A percentile compares a stretch with the other conserved stretches of the same genome.
Evolutionary conservation across 2,329 filamentous ascomycete genomes (phyloP).

Genomic region (Rasamsonia emersonii): DNA sequence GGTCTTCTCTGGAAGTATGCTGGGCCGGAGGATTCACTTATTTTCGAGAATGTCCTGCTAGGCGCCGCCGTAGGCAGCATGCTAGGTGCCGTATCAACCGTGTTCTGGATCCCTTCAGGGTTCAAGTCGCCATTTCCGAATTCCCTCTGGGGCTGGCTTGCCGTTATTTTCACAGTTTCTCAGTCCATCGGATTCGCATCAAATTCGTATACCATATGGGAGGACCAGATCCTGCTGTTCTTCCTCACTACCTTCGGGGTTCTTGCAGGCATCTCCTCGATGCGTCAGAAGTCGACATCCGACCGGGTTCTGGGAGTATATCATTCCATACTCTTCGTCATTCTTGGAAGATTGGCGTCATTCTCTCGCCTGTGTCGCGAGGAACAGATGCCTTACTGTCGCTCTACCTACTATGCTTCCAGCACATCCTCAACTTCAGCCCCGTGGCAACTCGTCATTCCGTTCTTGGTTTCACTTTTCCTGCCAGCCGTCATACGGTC

Average conservation of each 20-base stretch:
- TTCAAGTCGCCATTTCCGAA: constrained; percentile 53
- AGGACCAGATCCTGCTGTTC: constrained; percentile 88
- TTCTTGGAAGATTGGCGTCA: constrained; percentile 70
- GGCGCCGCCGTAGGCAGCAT: constrained; percentile 39
- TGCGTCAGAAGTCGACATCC: constrained; percentile 57
- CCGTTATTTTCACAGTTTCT: constrained; percentile 68
- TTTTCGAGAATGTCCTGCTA: constrained; percentile 28
- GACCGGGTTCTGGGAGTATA: constrained; percentile 72
- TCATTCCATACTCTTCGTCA: constrained; percentile 74
- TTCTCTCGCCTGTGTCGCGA: constrained; percentile 90
- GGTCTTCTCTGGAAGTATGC: constrained; percentile 17
- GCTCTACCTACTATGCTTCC: constrained; percentile 91
- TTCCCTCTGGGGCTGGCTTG: constrained; percentile 84
- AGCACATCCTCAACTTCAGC: constrained; percentile 86
- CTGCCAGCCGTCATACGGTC: constrained; percentile 73
- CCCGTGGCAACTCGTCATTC: constrained; percentile 76
- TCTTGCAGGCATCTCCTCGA: constrained; percentile 62
- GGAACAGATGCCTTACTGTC: constrained; percentile 96
- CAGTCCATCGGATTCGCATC: constrained; percentile 93
- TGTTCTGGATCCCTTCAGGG: constrained; percentile 29
- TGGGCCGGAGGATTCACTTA: constrained; percentile 19
- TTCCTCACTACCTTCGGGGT: constrained; percentile 83
- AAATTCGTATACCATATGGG: constrained; percentile 98
- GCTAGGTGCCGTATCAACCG: constrained; percentile 30
- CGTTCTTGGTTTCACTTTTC: constrained; percentile 61